Base-by-base conservation (phyloP, 2,329 filamentous ascomycete genomes). In the Arthrobotrys pseudoclavata region DNA sequence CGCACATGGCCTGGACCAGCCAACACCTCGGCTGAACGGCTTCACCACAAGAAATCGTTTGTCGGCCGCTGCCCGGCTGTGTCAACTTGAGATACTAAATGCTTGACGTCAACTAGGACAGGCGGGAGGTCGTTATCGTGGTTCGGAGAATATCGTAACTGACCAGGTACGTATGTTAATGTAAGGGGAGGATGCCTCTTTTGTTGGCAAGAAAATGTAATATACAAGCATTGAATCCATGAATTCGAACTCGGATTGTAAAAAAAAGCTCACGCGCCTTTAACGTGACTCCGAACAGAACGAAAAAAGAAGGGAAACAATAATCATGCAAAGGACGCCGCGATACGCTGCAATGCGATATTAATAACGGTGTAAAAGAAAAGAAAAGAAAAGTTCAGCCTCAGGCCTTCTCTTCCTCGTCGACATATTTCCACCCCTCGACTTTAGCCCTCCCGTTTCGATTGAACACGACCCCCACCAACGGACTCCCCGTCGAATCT, bases 1-100 rank as follows among this genome's bases (percentile, higher is more conserved):
- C 60, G 60, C 60, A 63, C 31, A 61, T 64, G 57, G 31, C n/a
- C 18, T 57, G 66, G 63, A 20, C 50, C 55, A 24, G 22, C 37
- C 48, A 61, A 50, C 70, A 75, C 72, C 72, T 76, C 72, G 72
- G 72, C 67, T 76, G 72, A 76, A 70, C 72, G 72, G 72, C 69
- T 74, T 68, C 45, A 40, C 47, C 34, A 29, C 37, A 47, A 61
- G 60, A 64, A 66, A 60, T 60, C 67, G 57, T 34, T 47, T 45
- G 60, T 76, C 72, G 72, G 72, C 72, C 72, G 48, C 47, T 76
- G 48, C 66, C 72, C 72, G 72, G 72, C 60, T 24, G 40, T 42
- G 20, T 40, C 34, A 34, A n/a, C 20, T 42, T n/a, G 55, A 42
- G 55, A 42, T 60, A 10, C 15, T 50, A 52, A 53, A 40, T 9